Evolutionary conservation across 2,329 filamentous ascomycete species (phyloP).

Genomic region (Cryphonectria naterciae): DNA sequence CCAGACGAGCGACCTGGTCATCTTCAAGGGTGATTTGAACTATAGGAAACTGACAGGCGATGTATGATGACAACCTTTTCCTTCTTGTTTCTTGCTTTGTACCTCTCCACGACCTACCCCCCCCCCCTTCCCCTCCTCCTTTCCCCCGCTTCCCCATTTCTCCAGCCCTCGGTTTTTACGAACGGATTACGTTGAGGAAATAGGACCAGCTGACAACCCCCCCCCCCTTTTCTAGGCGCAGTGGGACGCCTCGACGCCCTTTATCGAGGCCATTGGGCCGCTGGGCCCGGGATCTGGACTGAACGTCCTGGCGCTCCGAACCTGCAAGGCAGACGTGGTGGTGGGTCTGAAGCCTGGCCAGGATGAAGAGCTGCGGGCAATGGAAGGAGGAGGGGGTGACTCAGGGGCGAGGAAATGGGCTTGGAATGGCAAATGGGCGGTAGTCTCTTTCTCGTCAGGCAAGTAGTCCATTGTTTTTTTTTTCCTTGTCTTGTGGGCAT

Average conservation of each 20-base stretch:
- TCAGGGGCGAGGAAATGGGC: slow-evolving; percentile 80
- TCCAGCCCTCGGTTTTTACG: neutral
- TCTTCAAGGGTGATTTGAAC: slow-evolving; percentile 98
- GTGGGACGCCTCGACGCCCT: slow-evolving; percentile 89
- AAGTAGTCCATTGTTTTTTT: slow-evolving; percentile 10
- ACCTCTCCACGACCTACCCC: neutral
- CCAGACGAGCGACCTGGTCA: slow-evolving; percentile 80
- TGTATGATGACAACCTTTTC: slow-evolving; percentile 58
- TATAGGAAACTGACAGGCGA: slow-evolving; percentile 92
- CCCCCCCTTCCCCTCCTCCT: too few relatives aligned
- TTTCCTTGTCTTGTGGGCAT: too few relatives aligned
- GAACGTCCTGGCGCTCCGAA: slow-evolving; percentile 84
- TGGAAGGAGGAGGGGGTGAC: slow-evolving; percentile 72
- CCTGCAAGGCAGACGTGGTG: slow-evolving; percentile 95
- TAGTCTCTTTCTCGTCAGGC: slow-evolving; percentile 73
- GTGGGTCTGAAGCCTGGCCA: slow-evolving; percentile 82
- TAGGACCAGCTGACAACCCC: slow-evolving; percentile 6
- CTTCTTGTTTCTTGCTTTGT: too few relatives aligned
- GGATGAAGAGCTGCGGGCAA: slow-evolving; percentile 77
- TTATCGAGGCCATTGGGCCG: slow-evolving; percentile 81
- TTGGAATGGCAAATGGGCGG: slow-evolving; percentile 95
- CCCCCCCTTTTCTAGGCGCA: slow-evolving; percentile 53
- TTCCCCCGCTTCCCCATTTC: neutral
- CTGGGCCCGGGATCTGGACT: slow-evolving; percentile 81
- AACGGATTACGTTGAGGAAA: neutral